Conservation (phyloP, 78 protist genomes). For the Cavenderia fasciculata region DNA sequence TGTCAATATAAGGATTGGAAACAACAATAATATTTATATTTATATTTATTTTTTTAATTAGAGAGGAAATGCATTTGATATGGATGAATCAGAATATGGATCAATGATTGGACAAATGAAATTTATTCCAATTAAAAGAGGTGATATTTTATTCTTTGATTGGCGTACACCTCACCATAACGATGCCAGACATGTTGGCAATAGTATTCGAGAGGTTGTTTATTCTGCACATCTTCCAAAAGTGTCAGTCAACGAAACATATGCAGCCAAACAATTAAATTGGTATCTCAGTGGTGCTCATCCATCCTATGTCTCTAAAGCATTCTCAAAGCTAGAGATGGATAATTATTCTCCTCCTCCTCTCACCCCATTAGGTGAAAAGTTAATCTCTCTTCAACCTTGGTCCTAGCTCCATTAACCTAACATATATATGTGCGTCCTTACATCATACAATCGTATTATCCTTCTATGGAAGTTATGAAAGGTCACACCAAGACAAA, state of each 20-base stretch:
- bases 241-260: constrained; percentile 30
- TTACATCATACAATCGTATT: too few relatives aligned
- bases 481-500: too few relatives aligned
- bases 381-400: not conserved
- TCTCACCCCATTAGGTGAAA: constrained; percentile 10
- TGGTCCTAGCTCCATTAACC: too few relatives aligned
- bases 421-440: too few relatives aligned
- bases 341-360: constrained; percentile 11
- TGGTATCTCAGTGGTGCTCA: constrained; percentile 56
- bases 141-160: constrained; percentile 71
- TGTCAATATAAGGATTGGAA: too few relatives aligned
- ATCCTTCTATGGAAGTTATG: too few relatives aligned
- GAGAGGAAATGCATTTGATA: constrained; percentile 72
- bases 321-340: constrained; percentile 33
- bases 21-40: not conserved
- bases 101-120: not conserved
- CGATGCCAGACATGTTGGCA: constrained; percentile 27
- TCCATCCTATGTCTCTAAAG: constrained; percentile 52
- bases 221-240: constrained; percentile 64
- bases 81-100: constrained; percentile 2
- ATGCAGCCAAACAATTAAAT: constrained; percentile 3
- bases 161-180: constrained; percentile 70
- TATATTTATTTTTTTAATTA: not conserved
- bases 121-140: constrained; percentile 34
- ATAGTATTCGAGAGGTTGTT: constrained; percentile 40